Base-by-base conservation (phyloP, 2,329 filamentous ascomycete species). In the Pleoardoris graminearum region DNA sequence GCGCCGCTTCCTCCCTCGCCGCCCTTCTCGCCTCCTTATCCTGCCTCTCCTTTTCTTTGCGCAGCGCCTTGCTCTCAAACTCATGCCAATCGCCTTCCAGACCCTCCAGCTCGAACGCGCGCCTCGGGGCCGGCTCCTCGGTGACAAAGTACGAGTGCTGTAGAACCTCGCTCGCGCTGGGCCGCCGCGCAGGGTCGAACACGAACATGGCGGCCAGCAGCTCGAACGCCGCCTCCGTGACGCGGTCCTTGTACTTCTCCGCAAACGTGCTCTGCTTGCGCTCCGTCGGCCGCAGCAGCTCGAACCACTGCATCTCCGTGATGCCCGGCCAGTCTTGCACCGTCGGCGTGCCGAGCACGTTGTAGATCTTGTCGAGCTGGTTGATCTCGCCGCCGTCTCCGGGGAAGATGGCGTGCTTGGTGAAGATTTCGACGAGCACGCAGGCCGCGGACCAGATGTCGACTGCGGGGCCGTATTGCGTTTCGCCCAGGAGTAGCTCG, bases 361-460 rank as follows among this genome's bases (percentile, higher is more conserved):
- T 87, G 75, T 97, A 97, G n/a, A 99, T 93, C 75, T 96, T 97
- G 60, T 97, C 92, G 3, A 99, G 81, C 71, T 99, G 94, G 65
- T 88, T 95, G 61, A 97, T 89, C 73, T 99, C 94, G n/a, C 89
- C 89, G 21, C 93, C 93, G 65, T 97, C 92, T 5, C 94, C 94
- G 0, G 94, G 91, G 69, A 99, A 99, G 56, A 97, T 94, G 57
- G 94, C 91, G 63, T 91, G 88, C 32, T 89, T 85, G 1, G 91
- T 96, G 71, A 99, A 97, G 56, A 99, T 96, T 71, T 99, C 94
- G 41, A 97, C 87, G 70, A 97, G 87, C 1, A 99, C 94, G 68
- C 94, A 99, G 1, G 93, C 94, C 1, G 94, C 94, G 67, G 91
- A 96, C 94, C 94, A 99, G 30, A 97, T 88, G 72, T 99, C 94